phyloP scores from a whole-genome alignment of 139 green algal genomes.

The Dunaliella sp. region DNA sequence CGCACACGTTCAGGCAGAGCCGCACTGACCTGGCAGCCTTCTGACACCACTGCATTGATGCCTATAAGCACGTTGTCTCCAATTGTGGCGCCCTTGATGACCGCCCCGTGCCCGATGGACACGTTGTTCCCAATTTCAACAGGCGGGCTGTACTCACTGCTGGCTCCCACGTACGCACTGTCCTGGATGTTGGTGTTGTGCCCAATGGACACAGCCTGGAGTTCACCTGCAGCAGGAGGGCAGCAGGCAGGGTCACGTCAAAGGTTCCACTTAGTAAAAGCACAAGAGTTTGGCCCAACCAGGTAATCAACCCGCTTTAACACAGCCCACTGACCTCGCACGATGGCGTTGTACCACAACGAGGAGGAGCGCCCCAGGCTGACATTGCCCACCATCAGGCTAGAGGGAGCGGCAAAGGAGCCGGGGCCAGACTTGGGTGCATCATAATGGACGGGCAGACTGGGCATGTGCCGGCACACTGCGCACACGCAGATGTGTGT shows the following conservation, averaged over 20 bases:
- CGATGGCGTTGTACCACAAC: constrained; percentile 88
- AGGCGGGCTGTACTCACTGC: constrained; percentile 46
- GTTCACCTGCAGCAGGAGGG: constrained; percentile 87
- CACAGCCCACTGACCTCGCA: constrained; percentile 80
- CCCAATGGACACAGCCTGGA: constrained; percentile 79
- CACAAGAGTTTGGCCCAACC: too few species aligned
- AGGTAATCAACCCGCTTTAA: too few species aligned
- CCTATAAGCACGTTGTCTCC: constrained; percentile 88
- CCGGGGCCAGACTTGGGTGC: constrained; percentile 55
- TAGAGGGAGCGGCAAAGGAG: constrained; percentile 87
- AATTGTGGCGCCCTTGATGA: constrained; percentile 86
- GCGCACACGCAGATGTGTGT: too few species aligned
- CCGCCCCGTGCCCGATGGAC: constrained; percentile 80
- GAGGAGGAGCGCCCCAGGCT: constrained; percentile 73
- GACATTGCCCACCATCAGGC: constrained; percentile 84
- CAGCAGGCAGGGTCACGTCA: background rate
- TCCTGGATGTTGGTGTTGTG: constrained; percentile 94
- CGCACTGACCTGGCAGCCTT: constrained; percentile 65
- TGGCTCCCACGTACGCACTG: constrained; percentile 71
- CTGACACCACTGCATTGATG: constrained; percentile 88
- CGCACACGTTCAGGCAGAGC: too few species aligned
- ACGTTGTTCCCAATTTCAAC: constrained; percentile 81
- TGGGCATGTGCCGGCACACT: constrained; percentile 38
- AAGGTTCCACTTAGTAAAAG: background rate
- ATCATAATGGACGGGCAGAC: constrained; percentile 31